Conservation (phyloP, 2,329 filamentous ascomycete genomes). For the Plectosphaerella plurivora region DNA sequence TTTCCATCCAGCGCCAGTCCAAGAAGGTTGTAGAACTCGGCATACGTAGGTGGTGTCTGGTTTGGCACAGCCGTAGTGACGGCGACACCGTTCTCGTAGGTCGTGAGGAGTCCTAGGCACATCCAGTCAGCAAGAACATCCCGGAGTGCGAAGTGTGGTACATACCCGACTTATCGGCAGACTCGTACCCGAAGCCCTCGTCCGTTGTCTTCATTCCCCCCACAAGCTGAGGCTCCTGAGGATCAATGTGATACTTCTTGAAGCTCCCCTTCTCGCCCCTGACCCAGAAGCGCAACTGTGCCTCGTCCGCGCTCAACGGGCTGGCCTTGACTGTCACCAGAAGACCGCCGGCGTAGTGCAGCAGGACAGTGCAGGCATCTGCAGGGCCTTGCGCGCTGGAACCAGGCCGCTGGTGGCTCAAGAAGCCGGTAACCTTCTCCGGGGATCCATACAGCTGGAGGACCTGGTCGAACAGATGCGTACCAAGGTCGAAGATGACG, state of each 20-base stretch:
- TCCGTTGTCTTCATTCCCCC: conserved; percentile 58
- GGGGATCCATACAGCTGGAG: conserved; percentile 68
- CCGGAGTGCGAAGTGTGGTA: not conserved
- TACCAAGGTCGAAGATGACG: conserved; percentile 69
- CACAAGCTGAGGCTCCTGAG: conserved; percentile 71
- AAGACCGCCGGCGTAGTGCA: conserved; percentile 61
- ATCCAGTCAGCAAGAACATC: not conserved
- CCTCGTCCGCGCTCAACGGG: conserved; percentile 62
- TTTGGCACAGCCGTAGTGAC: conserved; percentile 49
- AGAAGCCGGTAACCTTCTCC: conserved; percentile 59
- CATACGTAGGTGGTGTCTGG: conserved; percentile 62
- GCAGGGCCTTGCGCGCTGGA: conserved; percentile 41
- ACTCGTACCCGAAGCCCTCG: conserved; percentile 61
- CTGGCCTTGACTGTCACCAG: conserved; percentile 66
- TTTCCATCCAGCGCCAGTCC: conserved; percentile 42
- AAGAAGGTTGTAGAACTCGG: conserved; percentile 58
- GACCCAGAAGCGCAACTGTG: conserved; percentile 74
- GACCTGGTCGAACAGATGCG: conserved; percentile 72
- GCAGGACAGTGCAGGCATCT: conserved; percentile 57
- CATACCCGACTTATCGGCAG: conserved; percentile 47
- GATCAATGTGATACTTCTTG: conserved; percentile 66
- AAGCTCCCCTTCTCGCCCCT: conserved; percentile 72
- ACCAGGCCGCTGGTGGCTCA: conserved; percentile 58
- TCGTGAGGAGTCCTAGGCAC: conserved; percentile 40
- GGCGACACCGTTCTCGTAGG: conserved; percentile 46